A percentile compares a stretch with the other conserved stretches of the same genome.
Evolutionary conservation across 257 asterid species (phyloP).

Genomic region (Lithospermum erythrorhizon): DNA sequence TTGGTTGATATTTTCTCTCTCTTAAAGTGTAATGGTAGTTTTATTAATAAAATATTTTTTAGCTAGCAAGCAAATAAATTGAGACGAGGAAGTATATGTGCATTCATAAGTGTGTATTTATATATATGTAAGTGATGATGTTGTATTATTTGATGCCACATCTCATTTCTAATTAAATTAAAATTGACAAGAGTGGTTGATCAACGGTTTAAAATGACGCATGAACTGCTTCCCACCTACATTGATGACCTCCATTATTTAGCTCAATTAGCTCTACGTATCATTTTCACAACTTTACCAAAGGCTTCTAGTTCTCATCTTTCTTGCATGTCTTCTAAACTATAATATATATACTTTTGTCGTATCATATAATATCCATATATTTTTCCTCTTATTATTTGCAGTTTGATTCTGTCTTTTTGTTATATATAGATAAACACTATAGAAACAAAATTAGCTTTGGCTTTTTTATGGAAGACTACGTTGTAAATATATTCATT

Average conservation of each 20-base stretch:
- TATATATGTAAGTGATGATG: not conserved
- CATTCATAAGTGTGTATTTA: too few species aligned
- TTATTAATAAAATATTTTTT: too few species aligned
- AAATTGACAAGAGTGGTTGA: too few species aligned
- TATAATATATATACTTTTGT: not conserved
- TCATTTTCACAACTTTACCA: not conserved
- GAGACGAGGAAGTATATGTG: too few species aligned
- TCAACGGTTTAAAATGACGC: not conserved
- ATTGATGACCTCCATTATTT: not conserved
- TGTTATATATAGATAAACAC: not conserved
- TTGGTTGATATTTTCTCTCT: too few species aligned
- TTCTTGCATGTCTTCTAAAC: not conserved
- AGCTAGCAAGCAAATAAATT: too few species aligned
- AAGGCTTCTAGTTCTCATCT: not conserved
- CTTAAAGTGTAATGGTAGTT: too few species aligned
- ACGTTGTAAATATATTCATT: constrained; percentile 24
- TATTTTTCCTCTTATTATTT: not conserved
- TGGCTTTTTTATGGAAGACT: constrained; percentile 42
- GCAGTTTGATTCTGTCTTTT: not conserved
- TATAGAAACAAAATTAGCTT: not conserved
- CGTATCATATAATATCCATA: not conserved
- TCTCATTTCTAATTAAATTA: too few species aligned
- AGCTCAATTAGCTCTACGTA: not conserved
- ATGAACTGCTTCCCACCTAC: not conserved
- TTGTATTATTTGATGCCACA: not conserved